Base-by-base conservation (phyloP, 768 basidiomycete species). In the Lactarius pseudohatsudake region DNA sequence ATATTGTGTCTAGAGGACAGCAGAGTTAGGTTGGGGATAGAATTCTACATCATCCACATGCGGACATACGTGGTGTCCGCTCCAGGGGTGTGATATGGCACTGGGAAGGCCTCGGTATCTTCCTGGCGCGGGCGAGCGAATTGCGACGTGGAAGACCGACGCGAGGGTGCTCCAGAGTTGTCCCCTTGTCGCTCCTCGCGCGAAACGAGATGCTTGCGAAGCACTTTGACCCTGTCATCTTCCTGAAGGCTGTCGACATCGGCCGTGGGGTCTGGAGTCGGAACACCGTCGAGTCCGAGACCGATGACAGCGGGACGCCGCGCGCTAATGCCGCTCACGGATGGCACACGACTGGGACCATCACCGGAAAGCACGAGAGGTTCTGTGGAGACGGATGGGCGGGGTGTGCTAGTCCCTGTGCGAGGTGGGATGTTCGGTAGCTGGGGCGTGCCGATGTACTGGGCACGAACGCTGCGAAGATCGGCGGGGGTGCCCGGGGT, bases 41-140 rank as follows among this genome's bases (percentile, higher is more conserved):
- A 54, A 58, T 41, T 26, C 22, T 34, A n/a, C 59, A 2, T 4
- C 22, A 26, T 40, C 2, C 16, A 5, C 2, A 22, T 28, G 22
- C 26, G 61, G 54, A 85, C 93, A 81, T 81, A 95, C 93, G 95
- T 97, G 67, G 96, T 86, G 74, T 97, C 95, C 32, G 90, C 94
- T 38, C 95, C 95, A 20, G 85, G 88, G 4, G 91, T 88, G 76
- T 93, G 81, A 74, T 93, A 96, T 1, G 90, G 90, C 54, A 96
- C 88, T n/a, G 92, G 89, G 72, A 96, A 97, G 1, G 85, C 78
- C 62, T 93, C 91, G 0, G 84, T 79, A 40, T 84, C 82, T 62
- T 88, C 84, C 67, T 74, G 41, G 72, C 79, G 72, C 9, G 66
- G 70, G 34, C 75, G 71, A 10, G 58, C 40, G 16, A 75, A 64